Conservation (phyloP, 441 rosid genomes). For the Daphne laureola region DNA sequence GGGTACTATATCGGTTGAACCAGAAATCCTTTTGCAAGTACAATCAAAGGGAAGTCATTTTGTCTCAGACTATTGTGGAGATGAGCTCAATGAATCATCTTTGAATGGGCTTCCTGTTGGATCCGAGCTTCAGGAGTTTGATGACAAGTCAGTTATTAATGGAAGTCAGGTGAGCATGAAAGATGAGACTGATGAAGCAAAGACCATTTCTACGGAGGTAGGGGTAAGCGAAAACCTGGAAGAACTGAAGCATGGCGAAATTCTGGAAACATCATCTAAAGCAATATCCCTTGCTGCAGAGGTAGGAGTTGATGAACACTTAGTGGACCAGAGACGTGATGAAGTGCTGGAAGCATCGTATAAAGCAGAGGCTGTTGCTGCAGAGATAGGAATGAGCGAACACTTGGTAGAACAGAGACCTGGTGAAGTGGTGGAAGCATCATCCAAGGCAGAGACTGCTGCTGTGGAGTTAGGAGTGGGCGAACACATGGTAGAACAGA, state of each 20-base stretch:
- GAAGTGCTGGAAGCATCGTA: conserved; percentile 1
- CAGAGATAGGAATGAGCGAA: conserved; percentile 21
- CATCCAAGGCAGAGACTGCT: neutral
- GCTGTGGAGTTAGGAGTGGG: conserved; percentile 10
- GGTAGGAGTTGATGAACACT: conserved; percentile 17
- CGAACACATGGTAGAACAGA: neutral
- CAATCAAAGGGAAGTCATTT: conserved; percentile 33
- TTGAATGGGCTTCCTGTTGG: conserved; percentile 19
- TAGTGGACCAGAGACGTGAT: conserved; percentile 18
- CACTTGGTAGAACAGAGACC: conserved; percentile 17
- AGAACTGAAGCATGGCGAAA: conserved; percentile 16
- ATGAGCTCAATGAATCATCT: conserved; percentile 18
- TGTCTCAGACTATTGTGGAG: conserved; percentile 22
- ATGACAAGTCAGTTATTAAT: conserved; percentile 21
- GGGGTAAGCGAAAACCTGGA: conserved; percentile 19
- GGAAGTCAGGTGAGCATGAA: conserved; percentile 21
- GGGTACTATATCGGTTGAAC: conserved; percentile 49
- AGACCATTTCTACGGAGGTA: conserved; percentile 11
- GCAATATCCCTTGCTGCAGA: conserved; percentile 6
- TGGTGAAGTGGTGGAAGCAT: conserved; percentile 4
- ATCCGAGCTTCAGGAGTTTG: conserved; percentile 20
- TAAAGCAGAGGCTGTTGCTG: conserved; percentile 9
- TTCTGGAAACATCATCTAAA: conserved; percentile 1
- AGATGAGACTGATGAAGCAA: conserved; percentile 18
- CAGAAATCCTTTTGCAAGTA: conserved; percentile 26